Percentiles rank a stretch among this genome's conserved stretches.
phyloP scores from a whole-genome alignment of 352 stramenopile genomes.

The Pythium chondricola region DNA sequence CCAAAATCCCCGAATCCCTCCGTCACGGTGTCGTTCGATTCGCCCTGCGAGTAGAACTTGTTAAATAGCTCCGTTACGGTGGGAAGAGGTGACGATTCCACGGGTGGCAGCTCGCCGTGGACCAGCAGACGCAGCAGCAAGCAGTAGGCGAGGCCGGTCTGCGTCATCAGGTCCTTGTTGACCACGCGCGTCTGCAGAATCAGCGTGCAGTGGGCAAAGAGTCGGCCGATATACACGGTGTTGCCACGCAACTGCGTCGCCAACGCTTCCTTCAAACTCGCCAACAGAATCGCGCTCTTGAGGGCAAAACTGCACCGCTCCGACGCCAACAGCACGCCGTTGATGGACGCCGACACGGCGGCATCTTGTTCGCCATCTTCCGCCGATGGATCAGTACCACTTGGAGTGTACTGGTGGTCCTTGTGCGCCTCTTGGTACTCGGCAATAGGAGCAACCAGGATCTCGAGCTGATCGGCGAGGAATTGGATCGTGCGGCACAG shows the following conservation, averaged over 20 bases:
- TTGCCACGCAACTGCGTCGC: constrained; percentile 21
- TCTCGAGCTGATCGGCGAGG: constrained; percentile 35
- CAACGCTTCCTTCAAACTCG: constrained; percentile 56
- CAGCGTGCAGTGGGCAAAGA: constrained; percentile 52
- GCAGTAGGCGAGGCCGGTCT: constrained; percentile 63
- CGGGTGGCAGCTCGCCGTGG: constrained; percentile 16
- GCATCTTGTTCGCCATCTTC: constrained; percentile 5
- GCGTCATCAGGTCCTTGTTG: constrained; percentile 78
- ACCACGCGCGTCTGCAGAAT: constrained; percentile 62
- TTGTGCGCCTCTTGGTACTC: constrained; percentile 13
- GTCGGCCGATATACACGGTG: constrained; percentile 26
- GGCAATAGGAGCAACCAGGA: constrained; percentile 24
- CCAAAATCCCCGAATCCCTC: constrained; percentile 44
- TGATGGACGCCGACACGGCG: constrained; percentile 31
- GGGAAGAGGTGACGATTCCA: no score
- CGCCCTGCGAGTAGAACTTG: background rate
- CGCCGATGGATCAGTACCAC: no score
- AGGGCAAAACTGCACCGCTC: constrained; percentile 64
- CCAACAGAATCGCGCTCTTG: constrained; percentile 63
- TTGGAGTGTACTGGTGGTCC: constrained; percentile 1
- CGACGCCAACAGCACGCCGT: constrained; percentile 62
- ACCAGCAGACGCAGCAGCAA: constrained; percentile 57
- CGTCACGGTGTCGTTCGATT: constrained; percentile 2
- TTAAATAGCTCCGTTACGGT: background rate
- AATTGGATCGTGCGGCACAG: constrained; percentile 43